Evolutionary conservation across 371 early-diverging fungal species (phyloP).

Genomic region (Mucor racemosus): DNA sequence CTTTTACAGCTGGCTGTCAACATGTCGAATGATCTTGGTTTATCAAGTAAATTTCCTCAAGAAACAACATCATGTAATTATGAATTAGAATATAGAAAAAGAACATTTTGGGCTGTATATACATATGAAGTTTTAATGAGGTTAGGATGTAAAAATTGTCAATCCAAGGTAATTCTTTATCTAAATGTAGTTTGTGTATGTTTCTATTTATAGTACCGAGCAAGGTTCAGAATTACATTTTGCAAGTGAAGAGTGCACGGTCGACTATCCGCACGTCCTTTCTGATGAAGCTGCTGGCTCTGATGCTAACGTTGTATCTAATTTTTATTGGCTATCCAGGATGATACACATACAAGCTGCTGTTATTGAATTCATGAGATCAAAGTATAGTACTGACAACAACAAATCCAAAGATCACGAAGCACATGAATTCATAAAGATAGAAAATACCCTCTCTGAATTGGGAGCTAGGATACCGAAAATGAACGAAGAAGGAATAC

Average conservation of each 20-base stretch:
- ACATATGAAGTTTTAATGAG: slow-evolving; percentile 33
- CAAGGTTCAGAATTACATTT: slow-evolving; percentile 31
- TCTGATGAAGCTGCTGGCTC: slow-evolving; percentile 20
- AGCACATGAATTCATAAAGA: not conserved
- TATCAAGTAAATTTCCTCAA: slow-evolving; percentile 10
- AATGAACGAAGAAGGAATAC: not conserved
- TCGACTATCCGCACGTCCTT: slow-evolving; percentile 31
- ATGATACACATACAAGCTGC: slow-evolving; percentile 37
- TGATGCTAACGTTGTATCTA: slow-evolving; percentile 20
- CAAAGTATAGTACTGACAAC: slow-evolving; percentile 17
- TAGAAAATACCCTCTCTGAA: slow-evolving; percentile 17
- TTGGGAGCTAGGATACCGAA: slow-evolving; percentile 16
- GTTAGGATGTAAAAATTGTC: slow-evolving; percentile 11
- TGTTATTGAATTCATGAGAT: slow-evolving; percentile 41
- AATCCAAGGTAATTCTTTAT: not conserved
- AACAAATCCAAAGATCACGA: not conserved
- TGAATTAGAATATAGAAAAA: slow-evolving; percentile 19
- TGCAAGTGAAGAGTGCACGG: slow-evolving; percentile 27
- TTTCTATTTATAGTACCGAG: slow-evolving; percentile 27
- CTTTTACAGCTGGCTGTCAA: slow-evolving; percentile 42
- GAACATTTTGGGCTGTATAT: slow-evolving; percentile 36
- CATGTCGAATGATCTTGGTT: slow-evolving; percentile 46
- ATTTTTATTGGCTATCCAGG: slow-evolving; percentile 46
- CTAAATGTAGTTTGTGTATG: not conserved
- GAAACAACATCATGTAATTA: not conserved